Percentiles rank a stretch among this genome's conserved stretches.
Evolutionary conservation across 805 yeast genomes (phyloP).

Genomic region (Candida patagonica): DNA sequence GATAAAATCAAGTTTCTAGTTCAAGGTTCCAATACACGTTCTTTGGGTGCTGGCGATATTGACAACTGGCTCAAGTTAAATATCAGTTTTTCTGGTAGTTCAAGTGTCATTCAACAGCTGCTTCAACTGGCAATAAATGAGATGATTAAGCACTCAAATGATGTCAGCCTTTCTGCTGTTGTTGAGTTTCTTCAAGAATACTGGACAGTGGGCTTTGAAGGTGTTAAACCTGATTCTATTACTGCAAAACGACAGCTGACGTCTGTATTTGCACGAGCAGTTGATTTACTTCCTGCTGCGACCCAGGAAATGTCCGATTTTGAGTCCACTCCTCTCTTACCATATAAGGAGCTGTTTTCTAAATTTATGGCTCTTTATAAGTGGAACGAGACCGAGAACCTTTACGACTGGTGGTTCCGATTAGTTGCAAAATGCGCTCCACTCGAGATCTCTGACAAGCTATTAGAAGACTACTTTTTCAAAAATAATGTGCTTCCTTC

Average conservation of each 20-base stretch:
- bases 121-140: conserved; percentile 16
- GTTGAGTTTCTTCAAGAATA: conserved; percentile 19
- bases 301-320: conserved; percentile 18
- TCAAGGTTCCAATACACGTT: conserved; percentile 8
- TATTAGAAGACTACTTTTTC: conserved; percentile 8
- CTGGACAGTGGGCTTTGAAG: conserved; percentile 22
- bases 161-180: conserved; percentile 18
- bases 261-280: conserved; percentile 18
- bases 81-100: conserved; percentile 11
- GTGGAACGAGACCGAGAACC: conserved; percentile 9
- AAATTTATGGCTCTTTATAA: conserved; percentile 13
- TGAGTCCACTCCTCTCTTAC: not conserved
- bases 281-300: conserved; percentile 19
- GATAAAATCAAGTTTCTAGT: conserved; percentile 10
- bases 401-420: conserved; percentile 19
- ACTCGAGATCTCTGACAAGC: conserved; percentile 15
- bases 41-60: conserved; percentile 17
- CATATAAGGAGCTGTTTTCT: conserved; percentile 16
- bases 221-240: conserved; percentile 13
- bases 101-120: conserved; percentile 10
- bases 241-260: conserved; percentile 20
- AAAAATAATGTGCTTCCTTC: conserved; percentile 11
- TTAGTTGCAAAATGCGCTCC: conserved; percentile 22
- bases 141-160: conserved; percentile 16
- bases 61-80: conserved; percentile 16